Evolutionary conservation across 371 early-diverging fungal species (phyloP), one percentile per base, ranked within the genome.

Genomic region (Rhizomucor miehei): DNA sequence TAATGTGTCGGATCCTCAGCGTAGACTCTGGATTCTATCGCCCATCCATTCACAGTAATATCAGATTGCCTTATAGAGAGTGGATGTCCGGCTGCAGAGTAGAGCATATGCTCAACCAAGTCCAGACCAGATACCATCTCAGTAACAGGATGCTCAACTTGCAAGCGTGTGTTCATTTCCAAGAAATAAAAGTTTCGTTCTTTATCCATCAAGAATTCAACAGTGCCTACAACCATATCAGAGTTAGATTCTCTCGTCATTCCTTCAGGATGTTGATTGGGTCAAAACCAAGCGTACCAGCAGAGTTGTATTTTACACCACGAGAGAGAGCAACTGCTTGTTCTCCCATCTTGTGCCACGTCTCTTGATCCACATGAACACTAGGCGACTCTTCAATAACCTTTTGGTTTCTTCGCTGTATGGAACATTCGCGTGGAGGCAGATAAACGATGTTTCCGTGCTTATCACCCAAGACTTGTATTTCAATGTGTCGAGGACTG

Each of bases 71-170:
- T 70, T 16, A 86, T 56, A 13, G 67, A 44, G 23, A 90, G 65
- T 41, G 77, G 77, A 47, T 87, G 79, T 13, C 81, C 82, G 12
- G 90, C 85, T 36, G 92, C 92, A 23, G 91, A 85, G 48, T 85
- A 84, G 19, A 92, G 77, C 91, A 91, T 90, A 61, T 87, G 89
- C 62, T 92, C 94, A 38, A 98, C 98, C 29, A 99, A 71, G 73
- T 99, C 98, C 34, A 94, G 65, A 1, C 90, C 90, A 2, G 95
- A 94, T 34, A 95, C 89, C 56, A 87, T 82, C 68, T 99, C 99
- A 21, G 98, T 98, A 48, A 98, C 90, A 6, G 98, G 97, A 76
- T 98, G 99, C 74, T 99, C 99, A 43, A 95, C 95, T 60, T 93
- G 93, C 40, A 93, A 75, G 19, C 93, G 85, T 3, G 92, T 91